Evolutionary conservation across 306 rosid species (phyloP).

Genomic region (Gastrolobium villosum): DNA sequence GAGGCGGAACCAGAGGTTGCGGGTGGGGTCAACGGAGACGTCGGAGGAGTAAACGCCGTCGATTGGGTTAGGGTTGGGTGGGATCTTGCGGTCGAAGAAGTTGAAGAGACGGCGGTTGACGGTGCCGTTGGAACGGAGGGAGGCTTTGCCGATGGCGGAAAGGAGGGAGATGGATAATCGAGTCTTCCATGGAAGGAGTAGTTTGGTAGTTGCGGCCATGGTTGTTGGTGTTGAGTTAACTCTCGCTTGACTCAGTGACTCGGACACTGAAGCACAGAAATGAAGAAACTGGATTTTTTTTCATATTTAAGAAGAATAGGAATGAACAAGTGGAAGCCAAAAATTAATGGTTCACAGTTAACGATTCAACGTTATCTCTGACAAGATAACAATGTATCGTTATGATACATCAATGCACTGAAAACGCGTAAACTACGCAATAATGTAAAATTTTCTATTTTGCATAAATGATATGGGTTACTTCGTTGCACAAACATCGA

Average conservation of each 20-base stretch:
- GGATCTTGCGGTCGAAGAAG: constrained; percentile 53
- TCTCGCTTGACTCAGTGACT: not conserved
- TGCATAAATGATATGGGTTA: no score
- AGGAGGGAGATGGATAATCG: constrained; percentile 39
- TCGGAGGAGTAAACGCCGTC: constrained; percentile 68
- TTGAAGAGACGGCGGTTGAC: constrained; percentile 69
- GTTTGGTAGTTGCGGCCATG: not conserved
- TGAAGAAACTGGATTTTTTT: no score
- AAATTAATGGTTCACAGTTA: no score
- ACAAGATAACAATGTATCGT: no score
- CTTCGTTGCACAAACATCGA: no score
- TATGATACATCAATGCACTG: no score
- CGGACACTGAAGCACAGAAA: no score
- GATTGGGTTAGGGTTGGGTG: constrained; percentile 45
- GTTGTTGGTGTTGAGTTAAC: not conserved
- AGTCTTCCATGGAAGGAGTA: constrained; percentile 61
- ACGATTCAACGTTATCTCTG: no score
- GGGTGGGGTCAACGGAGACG: constrained; percentile 57
- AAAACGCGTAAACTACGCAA: no score
- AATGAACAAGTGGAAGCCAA: no score
- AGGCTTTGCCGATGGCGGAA: constrained; percentile 32
- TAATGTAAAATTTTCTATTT: no score
- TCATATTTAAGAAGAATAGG: no score
- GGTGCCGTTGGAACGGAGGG: constrained; percentile 60
- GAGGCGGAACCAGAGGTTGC: constrained; percentile 72